Conservation (phyloP, 495 filamentous ascomycete species). For the Emericellopsis terricola region DNA sequence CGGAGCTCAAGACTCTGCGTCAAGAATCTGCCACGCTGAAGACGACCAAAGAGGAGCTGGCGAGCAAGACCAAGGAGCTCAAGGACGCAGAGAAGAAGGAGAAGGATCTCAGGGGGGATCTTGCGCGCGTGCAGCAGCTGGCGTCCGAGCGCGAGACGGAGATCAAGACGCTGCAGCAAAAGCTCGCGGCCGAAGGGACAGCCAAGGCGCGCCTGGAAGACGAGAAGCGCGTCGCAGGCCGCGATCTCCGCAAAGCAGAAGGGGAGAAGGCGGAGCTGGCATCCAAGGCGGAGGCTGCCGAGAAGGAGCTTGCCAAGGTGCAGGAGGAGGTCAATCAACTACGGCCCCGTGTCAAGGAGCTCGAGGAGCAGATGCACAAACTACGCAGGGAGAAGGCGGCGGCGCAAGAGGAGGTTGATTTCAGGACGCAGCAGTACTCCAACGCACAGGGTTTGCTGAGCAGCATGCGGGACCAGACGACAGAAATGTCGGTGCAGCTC, state of each 20-base stretch:
- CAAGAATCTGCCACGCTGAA: conserved; percentile 59
- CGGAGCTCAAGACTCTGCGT: conserved; percentile 60
- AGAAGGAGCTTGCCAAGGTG: conserved; percentile 46
- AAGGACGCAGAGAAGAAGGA: conserved; percentile 60
- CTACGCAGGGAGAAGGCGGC: conserved; percentile 43
- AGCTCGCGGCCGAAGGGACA: conserved; percentile 55
- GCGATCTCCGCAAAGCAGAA: conserved; percentile 58
- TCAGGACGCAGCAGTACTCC: conserved; percentile 71
- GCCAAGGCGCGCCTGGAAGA: conserved; percentile 61
- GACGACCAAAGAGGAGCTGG: conserved; percentile 50
- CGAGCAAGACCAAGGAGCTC: conserved; percentile 47
- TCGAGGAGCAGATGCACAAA: conserved; percentile 51
- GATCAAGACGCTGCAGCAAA: conserved; percentile 56
- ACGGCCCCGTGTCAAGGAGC: conserved; percentile 41
- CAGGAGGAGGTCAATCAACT: conserved; percentile 51
- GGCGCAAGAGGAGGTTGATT: conserved; percentile 64
- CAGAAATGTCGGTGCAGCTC: conserved; percentile 81
- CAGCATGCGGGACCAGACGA: conserved; percentile 81
- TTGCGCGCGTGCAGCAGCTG: conserved; percentile 47
- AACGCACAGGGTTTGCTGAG: conserved; percentile 71
- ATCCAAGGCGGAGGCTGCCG: conserved; percentile 47
- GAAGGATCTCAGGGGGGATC: conserved; percentile 59
- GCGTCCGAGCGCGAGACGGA: conserved; percentile 57
- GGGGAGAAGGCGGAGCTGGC: conserved; percentile 59
- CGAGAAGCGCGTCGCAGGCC: conserved; percentile 43